A percentile compares a stretch with the other conserved stretches of the same genome.
Conservation (phyloP, 2,329 filamentous ascomycete genomes). For the Epichloe scottii region DNA sequence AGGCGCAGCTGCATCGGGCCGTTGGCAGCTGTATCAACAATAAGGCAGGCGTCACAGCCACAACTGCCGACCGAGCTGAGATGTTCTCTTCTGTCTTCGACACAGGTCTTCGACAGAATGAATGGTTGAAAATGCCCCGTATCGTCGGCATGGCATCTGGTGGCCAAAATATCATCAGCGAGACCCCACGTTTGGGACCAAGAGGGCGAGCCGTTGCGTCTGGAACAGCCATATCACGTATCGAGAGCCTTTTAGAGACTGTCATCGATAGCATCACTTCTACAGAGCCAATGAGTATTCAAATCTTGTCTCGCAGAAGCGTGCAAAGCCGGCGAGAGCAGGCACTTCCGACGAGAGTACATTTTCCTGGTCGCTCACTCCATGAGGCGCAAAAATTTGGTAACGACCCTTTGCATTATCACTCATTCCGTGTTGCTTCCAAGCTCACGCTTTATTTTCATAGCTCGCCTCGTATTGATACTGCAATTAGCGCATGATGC, state of each 20-base stretch:
- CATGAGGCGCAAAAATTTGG: conserved; percentile 40
- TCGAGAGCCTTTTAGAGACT: conserved; percentile 22
- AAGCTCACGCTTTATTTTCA: neutral
- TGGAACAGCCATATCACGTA: conserved; percentile 10
- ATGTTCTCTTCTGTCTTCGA: no score
- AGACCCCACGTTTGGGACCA: no score
- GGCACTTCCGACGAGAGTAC: conserved; percentile 10
- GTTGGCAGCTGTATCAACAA: neutral
- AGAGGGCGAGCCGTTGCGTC: neutral
- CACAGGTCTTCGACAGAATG: no score
- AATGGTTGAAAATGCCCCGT: no score
- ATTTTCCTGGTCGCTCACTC: conserved; percentile 35
- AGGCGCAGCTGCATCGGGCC: neutral
- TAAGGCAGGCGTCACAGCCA: neutral
- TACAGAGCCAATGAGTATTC: conserved; percentile 16
- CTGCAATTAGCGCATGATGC: conserved; percentile 48
- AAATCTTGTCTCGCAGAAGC: conserved; percentile 13
- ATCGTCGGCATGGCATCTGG: neutral
- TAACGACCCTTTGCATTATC: conserved; percentile 13
- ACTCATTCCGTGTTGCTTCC: neutral
- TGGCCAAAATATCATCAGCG: neutral
- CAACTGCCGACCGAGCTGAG: no score
- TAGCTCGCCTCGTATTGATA: conserved; percentile 45
- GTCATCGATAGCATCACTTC: conserved; percentile 16
- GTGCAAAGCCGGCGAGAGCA: conserved; percentile 2